Evolutionary conservation across 1,139 yeast genomes (phyloP), one percentile per base, ranked within the genome.

Genomic region (Candida glucosophila): DNA sequence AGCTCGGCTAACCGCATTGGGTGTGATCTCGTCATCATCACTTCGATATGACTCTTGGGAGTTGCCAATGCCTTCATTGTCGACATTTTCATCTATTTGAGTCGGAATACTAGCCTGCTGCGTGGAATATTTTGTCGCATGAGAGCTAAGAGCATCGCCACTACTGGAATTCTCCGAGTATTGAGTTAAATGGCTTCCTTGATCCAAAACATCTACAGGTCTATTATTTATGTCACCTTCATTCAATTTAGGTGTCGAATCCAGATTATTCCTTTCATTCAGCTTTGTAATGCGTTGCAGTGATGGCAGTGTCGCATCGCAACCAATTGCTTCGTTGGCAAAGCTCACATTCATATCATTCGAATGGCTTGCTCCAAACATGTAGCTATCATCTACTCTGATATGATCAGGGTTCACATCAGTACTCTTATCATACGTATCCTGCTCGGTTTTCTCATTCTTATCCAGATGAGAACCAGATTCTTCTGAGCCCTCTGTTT

Each of bases 381-480:
- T 56, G 30, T 50, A 55, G 28, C 59, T 52, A 26, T 58, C 64
- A 32, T 55, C n/a, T n/a, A n/a, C n/a, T n/a, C n/a, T n/a, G n/a
- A n/a, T n/a, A n/a, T n/a, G n/a, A n/a, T n/a, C 34, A n/a, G 20
- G 34, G 26, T 34, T 34, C 19, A 34, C 32, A 17, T 36, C 37
- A 15, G 37, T 47, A 14, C 35, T 47, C 12, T 35, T 49, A n/a
- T 38, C 47, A 15, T n/a, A 15, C 12, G 40, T 40, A 6, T 39
- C 44, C n/a, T 38, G 39, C 8, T 32, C 41, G 4, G 37, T 40
- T n/a, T n/a, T n/a, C n/a, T 37, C 47, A 14, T 36, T 47, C 12
- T 36, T 49, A 9, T 38, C 47, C 5, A 16, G 14, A 20, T 12
- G 22, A 12, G 40, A 40, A 6, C 37, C 44, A n/a, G 40, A 38